Evolutionary conservation across 78 protist genomes (phyloP), one percentile per base, ranked within the genome.

Genomic region (Dictyostelium capitatum): DNA sequence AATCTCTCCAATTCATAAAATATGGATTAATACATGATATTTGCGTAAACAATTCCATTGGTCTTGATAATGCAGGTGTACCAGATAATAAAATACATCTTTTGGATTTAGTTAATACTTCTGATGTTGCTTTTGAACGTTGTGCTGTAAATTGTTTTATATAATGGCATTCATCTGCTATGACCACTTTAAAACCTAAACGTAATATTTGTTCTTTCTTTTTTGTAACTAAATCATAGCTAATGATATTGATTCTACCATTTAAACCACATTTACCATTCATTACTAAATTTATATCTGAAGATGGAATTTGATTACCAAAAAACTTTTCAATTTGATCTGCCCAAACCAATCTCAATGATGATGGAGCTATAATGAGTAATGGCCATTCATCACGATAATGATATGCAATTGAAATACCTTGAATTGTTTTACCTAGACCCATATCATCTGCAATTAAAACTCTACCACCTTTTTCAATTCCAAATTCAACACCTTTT

Each of bases 31-130:
- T 20, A 59, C 85, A 43, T 5, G 19, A 1, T 19, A 98, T 47
- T 70, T 95, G 99, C 20, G 57, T 17, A 77, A 15, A 97, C 5
- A 98, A 84, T 82, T 98, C 99, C 12, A 46, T 57, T 0, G 99
- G 99, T 15, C 98, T 81, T 3, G 96, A 73, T 17, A 95, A 48
- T 10, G 98, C 97, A 0, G 99, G 99, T 57, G 98, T 98, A 23
- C 99, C 99, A 10, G 99, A 70, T 30, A 98, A 96, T 0, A 96
- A 67, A 0, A 96, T 28, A 5, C 14, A 17, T 1, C 96, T 80
- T 28, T 54, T 72, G 9, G 95, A 91, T 17, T 6, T 19, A 46
- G 23, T 46, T 48, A 89, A 43, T 8, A 97, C 6, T n/a, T 92
- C 94, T 15, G 67, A 30, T 0, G 92, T 41, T 11, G 57, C 47